Evolutionary conservation across 108 stramenopile genomes (phyloP), one percentile per base, ranked within the genome.

Genomic region (Cylindrotheca fusiformis): DNA sequence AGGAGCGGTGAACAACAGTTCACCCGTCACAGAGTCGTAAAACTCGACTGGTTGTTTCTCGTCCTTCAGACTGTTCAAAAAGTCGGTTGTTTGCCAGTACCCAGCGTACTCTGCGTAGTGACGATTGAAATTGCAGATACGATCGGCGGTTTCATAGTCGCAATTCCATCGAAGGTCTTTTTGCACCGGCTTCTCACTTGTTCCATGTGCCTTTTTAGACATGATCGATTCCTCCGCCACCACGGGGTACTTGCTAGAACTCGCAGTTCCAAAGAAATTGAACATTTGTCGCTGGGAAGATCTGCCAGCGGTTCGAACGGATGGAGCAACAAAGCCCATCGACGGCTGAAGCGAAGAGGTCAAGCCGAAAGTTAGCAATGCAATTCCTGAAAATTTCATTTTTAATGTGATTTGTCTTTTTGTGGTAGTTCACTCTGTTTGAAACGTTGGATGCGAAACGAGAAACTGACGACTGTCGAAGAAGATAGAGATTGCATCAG

Each of bases 11-110:
- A 91, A 94, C 51, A 90, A 63, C 8, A 71, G 75, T 32, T 81
- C 75, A 48, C 93, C 93, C 18, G 87, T 87, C 45, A 86, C 85
- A 48, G 75, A 78, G 62, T 94, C 93, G 70, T 87, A 94, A 62
- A 85, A 94, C 29, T 85, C 51, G 31, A 81, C 83, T n/a, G 82
- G 83, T 22, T 28, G n/a, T 33, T 78, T 71, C 21, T 60, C 53
- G 12, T 68, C 32, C 45, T 67, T 67, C n/a, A 75, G 55, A 31
- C 67, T 72, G 3, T 76, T 55, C 25, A 88, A 62, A 74, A 87
- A 93, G 10, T 69, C 58, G 22, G 87, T 90, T 0, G 62, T 63
- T 53, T 57, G 33, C 77, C 78, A 94, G 55, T 94, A 94, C 20
- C 91, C 82, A 14, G 68, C 77, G 31, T 69, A 74, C 55, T 83